Evolutionary conservation across 1,139 yeast species (phyloP), one percentile per base, ranked within the genome.

Genomic region (Candida mesenterica): DNA sequence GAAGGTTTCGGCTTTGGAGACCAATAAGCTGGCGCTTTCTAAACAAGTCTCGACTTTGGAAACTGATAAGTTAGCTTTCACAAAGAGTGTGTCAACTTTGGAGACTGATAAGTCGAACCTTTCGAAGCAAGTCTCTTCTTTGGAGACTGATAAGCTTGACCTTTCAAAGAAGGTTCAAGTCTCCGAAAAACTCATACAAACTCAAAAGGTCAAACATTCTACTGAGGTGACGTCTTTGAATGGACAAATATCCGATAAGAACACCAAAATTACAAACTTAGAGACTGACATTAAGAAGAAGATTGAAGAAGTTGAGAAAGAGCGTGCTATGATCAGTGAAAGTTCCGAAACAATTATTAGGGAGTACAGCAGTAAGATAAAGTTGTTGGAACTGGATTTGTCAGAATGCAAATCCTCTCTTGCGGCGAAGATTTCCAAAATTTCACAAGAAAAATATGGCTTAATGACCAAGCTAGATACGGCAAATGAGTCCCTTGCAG

Each of bases 351-450:
- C 75, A 2, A 59, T 71, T 0, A 61, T 72, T 4, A 59, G 68
- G 45, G 76, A 73, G 38, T 76, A 74, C 43, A 61, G 73, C 6
- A 74, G 69, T 31, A 74, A 66, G 45, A 67, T 74, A n/a, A 57
- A 52, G 29, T 36, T 36, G 6, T 45, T 60, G 26, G 66, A 62
- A 37, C 31, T 36, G 2, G 36, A 41, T 2, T 36, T 59, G 7
- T 23, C 39, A 2, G 37, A 39, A 2, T 34, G 48, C 4, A 48
- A 51, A 24, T 17, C 33, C 2, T 41, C 38, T 3, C 46, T 41
- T 36, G 43, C 44, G 17, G 36, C 28, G 14, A 45, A 46, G 22
- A 4, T 42, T 10, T 24, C 34, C 3, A 31, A 30, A 3, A 24
- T 41, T 3, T 30, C 28, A 5, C 32, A 28, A 15, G 48, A 46